phyloP scores from a whole-genome alignment of 352 stramenopile species.

The Globisporangium carolinianum region DNA sequence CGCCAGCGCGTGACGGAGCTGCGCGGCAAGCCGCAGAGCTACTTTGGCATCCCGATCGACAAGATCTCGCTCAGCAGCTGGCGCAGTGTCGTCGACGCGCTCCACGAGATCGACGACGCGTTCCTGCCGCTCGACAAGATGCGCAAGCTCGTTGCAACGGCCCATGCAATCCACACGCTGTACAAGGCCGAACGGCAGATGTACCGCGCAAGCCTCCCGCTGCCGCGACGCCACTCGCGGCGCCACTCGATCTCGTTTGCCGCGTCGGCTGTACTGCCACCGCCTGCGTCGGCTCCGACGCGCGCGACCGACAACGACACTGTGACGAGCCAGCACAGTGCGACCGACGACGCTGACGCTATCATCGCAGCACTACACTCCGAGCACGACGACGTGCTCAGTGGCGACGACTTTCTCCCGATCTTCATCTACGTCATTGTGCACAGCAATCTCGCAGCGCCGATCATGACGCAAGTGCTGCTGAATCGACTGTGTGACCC shows the following conservation, averaged over 20 bases:
- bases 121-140: slow-evolving; percentile 81
- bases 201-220: slow-evolving; percentile 22
- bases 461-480: slow-evolving; percentile 77
- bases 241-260: slow-evolving; percentile 30
- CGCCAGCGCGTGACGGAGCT: slow-evolving; percentile 55
- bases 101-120: slow-evolving; percentile 80
- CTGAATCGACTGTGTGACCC: slow-evolving; percentile 79
- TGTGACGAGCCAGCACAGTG: neutral
- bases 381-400: slow-evolving; percentile 62
- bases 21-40: slow-evolving; percentile 67
- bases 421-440: slow-evolving; percentile 90
- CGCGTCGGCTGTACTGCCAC: slow-evolving; percentile 5
- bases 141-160: slow-evolving; percentile 66
- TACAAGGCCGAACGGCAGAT: slow-evolving; percentile 60
- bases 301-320: neutral
- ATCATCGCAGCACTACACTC: slow-evolving; percentile 1
- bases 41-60: slow-evolving; percentile 71
- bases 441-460: slow-evolving; percentile 62
- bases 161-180: slow-evolving; percentile 65
- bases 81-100: slow-evolving; percentile 55
- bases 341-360: slow-evolving; percentile 4
- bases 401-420: slow-evolving; percentile 78
- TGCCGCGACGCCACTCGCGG: slow-evolving; percentile 16
- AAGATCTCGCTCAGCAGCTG: slow-evolving; percentile 80
- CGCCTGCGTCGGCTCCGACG: slow-evolving; percentile 6